Percentiles rank a stretch among this genome's conserved stretches.
Conservation (phyloP, 164 flowering plant species). For the Magnolia changhungtana region DNA sequence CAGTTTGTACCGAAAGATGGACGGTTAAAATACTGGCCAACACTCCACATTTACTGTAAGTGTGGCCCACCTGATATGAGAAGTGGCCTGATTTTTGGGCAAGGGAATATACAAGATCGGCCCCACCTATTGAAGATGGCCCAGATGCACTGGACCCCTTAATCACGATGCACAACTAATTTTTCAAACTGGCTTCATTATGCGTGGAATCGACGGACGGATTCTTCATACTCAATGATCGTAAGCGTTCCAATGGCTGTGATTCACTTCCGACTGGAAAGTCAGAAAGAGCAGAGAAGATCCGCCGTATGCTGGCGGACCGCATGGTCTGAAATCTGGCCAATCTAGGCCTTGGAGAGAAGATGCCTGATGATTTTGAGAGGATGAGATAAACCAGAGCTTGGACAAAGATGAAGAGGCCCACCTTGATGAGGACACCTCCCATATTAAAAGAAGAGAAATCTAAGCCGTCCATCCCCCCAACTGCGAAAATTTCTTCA, state of each 20-base stretch:
- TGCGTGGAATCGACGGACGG: neutral
- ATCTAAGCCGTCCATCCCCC: neutral
- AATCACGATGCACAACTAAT: too few species aligned
- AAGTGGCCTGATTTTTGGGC: neutral
- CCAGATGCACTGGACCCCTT: neutral
- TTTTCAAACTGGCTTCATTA: neutral
- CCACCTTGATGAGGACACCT: slow-evolving; percentile 37
- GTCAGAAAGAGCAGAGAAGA: slow-evolving; percentile 44
- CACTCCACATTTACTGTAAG: too few species aligned
- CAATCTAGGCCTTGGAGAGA: slow-evolving; percentile 31
- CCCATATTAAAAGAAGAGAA: slow-evolving; percentile 7
- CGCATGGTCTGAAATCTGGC: slow-evolving; percentile 36
- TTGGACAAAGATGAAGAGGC: slow-evolving; percentile 44
- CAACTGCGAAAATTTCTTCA: neutral
- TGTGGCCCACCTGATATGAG: too few species aligned
- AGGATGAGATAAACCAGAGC: slow-evolving; percentile 53
- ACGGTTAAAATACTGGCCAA: too few species aligned
- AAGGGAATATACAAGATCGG: neutral
- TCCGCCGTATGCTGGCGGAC: slow-evolving; percentile 34
- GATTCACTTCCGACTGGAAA: slow-evolving; percentile 23
- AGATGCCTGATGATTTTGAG: slow-evolving; percentile 39
- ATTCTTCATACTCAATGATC: neutral
- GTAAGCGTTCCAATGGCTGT: neutral
- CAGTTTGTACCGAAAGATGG: too few species aligned
- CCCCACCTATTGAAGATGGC: neutral